Conservation (phyloP, 192 early-diverging fungal species). For the Backusella liffmaniae region DNA sequence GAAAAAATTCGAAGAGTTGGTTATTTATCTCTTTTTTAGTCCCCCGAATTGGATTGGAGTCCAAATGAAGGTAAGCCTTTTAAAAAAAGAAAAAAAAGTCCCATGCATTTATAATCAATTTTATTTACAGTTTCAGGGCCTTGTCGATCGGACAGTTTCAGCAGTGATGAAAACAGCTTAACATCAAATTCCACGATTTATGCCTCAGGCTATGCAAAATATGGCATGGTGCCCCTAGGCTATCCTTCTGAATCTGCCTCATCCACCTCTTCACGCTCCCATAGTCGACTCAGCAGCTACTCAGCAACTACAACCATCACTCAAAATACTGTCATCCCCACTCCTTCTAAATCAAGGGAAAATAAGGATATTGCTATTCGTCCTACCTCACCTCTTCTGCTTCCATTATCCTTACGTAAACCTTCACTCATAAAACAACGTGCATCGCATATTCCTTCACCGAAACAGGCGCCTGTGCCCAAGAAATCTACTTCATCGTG, state of each 20-base stretch:
- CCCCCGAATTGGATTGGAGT: background rate
- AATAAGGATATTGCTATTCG: background rate
- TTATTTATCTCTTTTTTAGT: background rate
- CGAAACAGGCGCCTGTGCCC: background rate
- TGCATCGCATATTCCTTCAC: conserved; percentile 34
- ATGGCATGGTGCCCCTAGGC: background rate
- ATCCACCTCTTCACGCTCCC: background rate
- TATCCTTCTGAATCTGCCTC: conserved; percentile 11
- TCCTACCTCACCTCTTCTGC: background rate
- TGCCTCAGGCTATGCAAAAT: background rate
- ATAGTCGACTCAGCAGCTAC: background rate
- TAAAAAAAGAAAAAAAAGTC: background rate
- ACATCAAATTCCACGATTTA: conserved; percentile 14
- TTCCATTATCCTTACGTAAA: background rate
- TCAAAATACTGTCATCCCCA: background rate
- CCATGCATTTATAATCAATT: background rate
- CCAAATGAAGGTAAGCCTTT: background rate
- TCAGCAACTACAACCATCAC: background rate
- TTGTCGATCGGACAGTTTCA: conserved; percentile 16
- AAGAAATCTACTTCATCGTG: background rate
- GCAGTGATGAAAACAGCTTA: conserved; percentile 20
- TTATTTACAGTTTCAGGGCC: background rate
- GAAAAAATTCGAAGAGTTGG: background rate
- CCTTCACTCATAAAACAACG: conserved; percentile 21
- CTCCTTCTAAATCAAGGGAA: background rate